Base-by-base conservation (phyloP, 1,284 basidiomycete genomes). In the Peniophora sp. region DNA sequence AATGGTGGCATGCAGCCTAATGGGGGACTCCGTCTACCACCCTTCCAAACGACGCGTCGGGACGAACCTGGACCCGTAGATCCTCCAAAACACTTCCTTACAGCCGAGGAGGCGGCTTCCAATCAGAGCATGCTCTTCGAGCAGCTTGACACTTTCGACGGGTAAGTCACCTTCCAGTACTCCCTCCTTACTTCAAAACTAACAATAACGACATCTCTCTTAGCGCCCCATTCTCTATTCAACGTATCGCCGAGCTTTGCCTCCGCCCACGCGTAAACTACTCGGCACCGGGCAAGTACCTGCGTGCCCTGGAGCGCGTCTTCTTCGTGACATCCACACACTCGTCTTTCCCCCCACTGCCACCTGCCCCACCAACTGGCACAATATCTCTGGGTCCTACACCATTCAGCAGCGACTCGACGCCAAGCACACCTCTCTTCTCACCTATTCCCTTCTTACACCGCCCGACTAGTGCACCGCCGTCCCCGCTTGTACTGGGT, bases 181-280 rank as follows among this genome's bases (percentile, higher is more conserved):
- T 50, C 22, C 14, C 20, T 12, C 55, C 14, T 27, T 27, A 38
- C 27, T 49, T 52, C 39, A 45, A 38, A 8, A 17, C 38, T 47
- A 36, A 34, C 27, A 48, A 58, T 49, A 53, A 46, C 20, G 38
- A 51, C 47, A 36, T 49, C 44, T 52, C 48, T 16, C 39, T 17
- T 38, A 81, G 80, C 50, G 80, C 91, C 0, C 94, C 94, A 2
- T 97, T 97, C 68, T 96, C 94, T 3, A 86, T 97, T 49, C 94
- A 97, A 66, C 84, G 94, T 35, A 68, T 97, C 16, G 91, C 89
- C 59, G 93, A 97, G 63, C 79, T 97, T n/a, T 82, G 85, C 45
- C 58, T 86, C 6, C 67, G 77, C 32, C 92, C 93, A 2, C 75
- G 74, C 54, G 69, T 75, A 47, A 77, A 90, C 57, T 95, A 97